Base-by-base conservation (phyloP, 176 grass and related monocot species). In the Ampelocalamus luodianensis region DNA sequence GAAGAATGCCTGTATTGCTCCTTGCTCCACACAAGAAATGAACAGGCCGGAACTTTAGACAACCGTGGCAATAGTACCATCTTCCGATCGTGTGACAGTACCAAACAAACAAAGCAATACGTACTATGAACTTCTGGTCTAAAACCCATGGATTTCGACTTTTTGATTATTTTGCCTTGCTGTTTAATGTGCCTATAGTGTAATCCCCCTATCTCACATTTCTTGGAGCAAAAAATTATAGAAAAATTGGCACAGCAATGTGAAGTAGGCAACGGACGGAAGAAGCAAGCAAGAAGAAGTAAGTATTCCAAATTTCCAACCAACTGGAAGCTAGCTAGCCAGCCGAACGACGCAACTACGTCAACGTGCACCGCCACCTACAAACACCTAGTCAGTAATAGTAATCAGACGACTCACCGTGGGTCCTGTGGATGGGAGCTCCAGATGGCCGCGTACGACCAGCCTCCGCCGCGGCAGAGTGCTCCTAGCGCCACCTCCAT, bases 391-490 rank as follows among this genome's bases (percentile, higher is more conserved):
- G 22, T n/a, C 20, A 8, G 0, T 56, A 53, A 53, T 15, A n/a
- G 54, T 56, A 56, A n/a, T 56, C 54, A 56, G 8, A 56, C 20
- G 54, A 80, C 60, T 69, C 87, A 98, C 96, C 91, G 71, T 27
- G 93, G 85, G 59, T 98, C 91, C 54, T n/a, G 48, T 83, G 85
- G 85, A 85, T 95, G 85, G 76, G 89, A 88, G 68, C 89, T 80
- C 96, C 96, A 98, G 70, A 93, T 79, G 76, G 92, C 87, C 16
- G 72, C 93, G 88, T 98, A 98, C 43, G 91, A 93, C 96, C 96
- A 98, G 18, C 93, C 87, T 6, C 91, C 89, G 72, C 89, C 77
- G 61, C 86, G 76, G 82, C 96, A 98, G 39, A 98, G 91, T 64
- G 67, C 82, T 34, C 36, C 91, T 60, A 98, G 91, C 42, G 85